Evolutionary conservation across 1,284 basidiomycete species (phyloP).

Genomic region (Ganoderma lingzhi): DNA sequence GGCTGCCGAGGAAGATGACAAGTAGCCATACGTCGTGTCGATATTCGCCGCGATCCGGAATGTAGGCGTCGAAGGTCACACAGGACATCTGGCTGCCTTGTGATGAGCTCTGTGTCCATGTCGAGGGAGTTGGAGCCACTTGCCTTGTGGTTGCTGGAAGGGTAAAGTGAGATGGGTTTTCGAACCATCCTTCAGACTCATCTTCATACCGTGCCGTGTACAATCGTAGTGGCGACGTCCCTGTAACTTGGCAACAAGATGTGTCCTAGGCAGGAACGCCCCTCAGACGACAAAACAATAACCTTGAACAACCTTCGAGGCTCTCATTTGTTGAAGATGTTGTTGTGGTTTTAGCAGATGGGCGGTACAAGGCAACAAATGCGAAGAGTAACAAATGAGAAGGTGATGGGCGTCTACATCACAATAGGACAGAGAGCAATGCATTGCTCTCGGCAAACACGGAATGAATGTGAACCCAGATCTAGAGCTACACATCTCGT

Average conservation of each 20-base stretch:
- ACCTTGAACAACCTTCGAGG: neutral
- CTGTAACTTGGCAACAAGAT: neutral
- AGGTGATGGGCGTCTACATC: neutral
- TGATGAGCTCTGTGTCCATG: neutral
- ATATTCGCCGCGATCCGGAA: neutral
- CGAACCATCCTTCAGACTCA: neutral
- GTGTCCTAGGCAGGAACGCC: neutral
- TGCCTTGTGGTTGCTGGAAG: neutral
- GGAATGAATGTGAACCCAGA: neutral
- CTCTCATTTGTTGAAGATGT: neutral
- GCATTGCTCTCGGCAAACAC: no score
- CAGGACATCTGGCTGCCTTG: neutral
- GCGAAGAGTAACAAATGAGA: neutral
- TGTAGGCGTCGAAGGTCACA: neutral
- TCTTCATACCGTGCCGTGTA: neutral
- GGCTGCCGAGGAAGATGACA: neutral
- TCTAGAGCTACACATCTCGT: neutral
- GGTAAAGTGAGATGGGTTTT: neutral
- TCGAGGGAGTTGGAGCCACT: neutral
- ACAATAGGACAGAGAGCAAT: neutral
- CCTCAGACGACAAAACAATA: neutral
- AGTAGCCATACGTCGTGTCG: neutral
- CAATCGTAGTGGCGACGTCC: neutral
- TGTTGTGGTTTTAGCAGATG: neutral
- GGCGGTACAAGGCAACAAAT: neutral